Evolutionary conservation across 257 asterid genomes (phyloP).

Genomic region (Cinchona pubescens): DNA sequence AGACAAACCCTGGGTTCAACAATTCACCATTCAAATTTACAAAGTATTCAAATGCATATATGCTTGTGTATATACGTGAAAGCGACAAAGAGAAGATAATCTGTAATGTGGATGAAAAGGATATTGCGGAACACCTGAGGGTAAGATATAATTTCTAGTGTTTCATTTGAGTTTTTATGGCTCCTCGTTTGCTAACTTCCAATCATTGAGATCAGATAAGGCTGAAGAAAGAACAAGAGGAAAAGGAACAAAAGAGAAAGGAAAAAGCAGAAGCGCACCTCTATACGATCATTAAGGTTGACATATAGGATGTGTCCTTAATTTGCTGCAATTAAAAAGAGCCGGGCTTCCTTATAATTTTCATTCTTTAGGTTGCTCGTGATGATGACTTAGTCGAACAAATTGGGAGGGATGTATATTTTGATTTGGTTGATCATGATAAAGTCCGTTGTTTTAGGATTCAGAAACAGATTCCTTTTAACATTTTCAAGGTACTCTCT

Average conservation of each 20-base stretch:
- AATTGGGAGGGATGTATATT: constrained; percentile 73
- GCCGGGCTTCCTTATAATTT: neutral
- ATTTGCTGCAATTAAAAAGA: neutral
- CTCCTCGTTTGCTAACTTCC: constrained; percentile 8
- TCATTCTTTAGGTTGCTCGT: constrained; percentile 63
- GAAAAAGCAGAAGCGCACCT: constrained; percentile 85
- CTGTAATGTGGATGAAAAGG: constrained; percentile 82
- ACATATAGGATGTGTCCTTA: constrained; percentile 1
- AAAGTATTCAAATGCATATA: constrained; percentile 75
- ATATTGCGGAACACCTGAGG: constrained; percentile 79
- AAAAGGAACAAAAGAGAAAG: constrained; percentile 71
- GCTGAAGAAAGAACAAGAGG: constrained; percentile 76
- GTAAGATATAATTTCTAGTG: constrained; percentile 34
- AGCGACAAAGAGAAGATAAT: constrained; percentile 70
- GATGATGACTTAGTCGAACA: constrained; percentile 69
- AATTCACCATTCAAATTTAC: constrained; percentile 78
- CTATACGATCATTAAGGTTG: constrained; percentile 73
- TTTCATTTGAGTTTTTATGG: constrained; percentile 15
- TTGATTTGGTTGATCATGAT: constrained; percentile 91
- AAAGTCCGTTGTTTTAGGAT: constrained; percentile 75
- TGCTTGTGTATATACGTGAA: constrained; percentile 87
- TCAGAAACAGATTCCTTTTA: constrained; percentile 69
- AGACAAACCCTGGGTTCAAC: constrained; percentile 71
- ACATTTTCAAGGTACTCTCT: constrained; percentile 60
- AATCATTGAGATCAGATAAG: constrained; percentile 46